Evolutionary conservation across 176 grass and related monocot genomes (phyloP), one percentile per base, ranked within the genome.

Genomic region (Saccharum officinarum): DNA sequence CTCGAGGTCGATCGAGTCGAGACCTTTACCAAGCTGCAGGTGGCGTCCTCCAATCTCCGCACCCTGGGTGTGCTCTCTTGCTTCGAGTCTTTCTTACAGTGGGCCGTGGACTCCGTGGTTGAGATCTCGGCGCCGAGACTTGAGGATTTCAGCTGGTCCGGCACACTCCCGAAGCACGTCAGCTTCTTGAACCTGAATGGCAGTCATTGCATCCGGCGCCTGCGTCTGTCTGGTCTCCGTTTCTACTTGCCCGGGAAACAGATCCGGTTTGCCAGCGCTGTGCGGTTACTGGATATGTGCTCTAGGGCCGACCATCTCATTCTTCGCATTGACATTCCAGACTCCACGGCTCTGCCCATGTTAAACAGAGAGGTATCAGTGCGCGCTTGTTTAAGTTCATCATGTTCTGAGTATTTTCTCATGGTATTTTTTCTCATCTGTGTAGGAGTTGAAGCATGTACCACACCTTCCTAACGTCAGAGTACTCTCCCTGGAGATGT

Each of bases 391-490:
- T 55, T 22, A 55, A 55, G 52, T 55, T 40, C 37, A 10, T 69
- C 38, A 10, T 40, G 17, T 40, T 39, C 18, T 40, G 1, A 12
- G 68, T 42, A 12, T 71, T 71, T 71, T 71, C 18, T 71, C 9
- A 70, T 71, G 36, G 2, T 71, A 12, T 57, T 57, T n/a, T 71
- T 23, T 37, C 10, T 2, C 10, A 57, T 57, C 18, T n/a, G 7
- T 57, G 20, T 20, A 57, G 54, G 20, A 57, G 18, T 10, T n/a
- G 54, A 9, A 57, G 20, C 54, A 9, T 57, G 54, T 55, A 55
- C 52, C 52, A 55, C 52, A 55, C 22, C 71, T 65, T 84, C 71
- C 82, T 45, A 84, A 66, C 16, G 17, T 66, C 42, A 84, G 71
- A 42, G n/a, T 8, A 66, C 59, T 75, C 20, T 75, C 55, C 7